Evolutionary conservation across 257 asterid genomes (phyloP).

Genomic region (Osmanthus fragrans): DNA sequence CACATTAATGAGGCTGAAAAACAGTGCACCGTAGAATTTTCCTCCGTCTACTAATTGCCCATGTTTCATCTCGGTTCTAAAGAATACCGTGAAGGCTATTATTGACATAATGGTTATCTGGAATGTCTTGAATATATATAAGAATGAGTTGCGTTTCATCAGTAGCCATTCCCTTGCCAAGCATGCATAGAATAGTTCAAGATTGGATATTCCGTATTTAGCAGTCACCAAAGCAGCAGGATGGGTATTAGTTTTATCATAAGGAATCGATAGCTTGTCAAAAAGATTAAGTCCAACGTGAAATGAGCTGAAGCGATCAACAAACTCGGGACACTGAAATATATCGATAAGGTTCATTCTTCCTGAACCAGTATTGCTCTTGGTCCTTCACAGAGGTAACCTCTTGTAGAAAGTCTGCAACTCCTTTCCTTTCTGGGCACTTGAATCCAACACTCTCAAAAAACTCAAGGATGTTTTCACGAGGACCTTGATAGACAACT

Average conservation of each 20-base stretch:
- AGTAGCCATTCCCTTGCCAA: conserved; percentile 54
- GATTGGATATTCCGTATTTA: conserved; percentile 52
- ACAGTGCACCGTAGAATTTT: conserved; percentile 52
- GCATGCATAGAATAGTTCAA: conserved; percentile 47
- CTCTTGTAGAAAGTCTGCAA: conserved; percentile 60
- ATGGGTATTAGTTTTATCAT: conserved; percentile 38
- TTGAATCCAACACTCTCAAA: conserved; percentile 51
- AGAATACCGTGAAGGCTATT: conserved; percentile 51
- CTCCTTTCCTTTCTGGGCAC: conserved; percentile 63
- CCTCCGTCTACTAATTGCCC: conserved; percentile 44
- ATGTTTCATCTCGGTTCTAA: conserved; percentile 50
- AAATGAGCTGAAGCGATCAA: conserved; percentile 37
- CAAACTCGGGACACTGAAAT: conserved; percentile 46
- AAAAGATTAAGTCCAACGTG: conserved; percentile 41
- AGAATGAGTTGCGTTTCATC: conserved; percentile 50
- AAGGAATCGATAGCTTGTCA: conserved; percentile 42
- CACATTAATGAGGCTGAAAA: conserved; percentile 51
- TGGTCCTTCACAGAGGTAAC: conserved; percentile 57
- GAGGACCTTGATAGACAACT: conserved; percentile 54
- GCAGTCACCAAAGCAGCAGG: conserved; percentile 58
- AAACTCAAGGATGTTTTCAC: conserved; percentile 43
- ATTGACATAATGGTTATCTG: conserved; percentile 57
- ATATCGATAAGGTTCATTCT: conserved; percentile 40
- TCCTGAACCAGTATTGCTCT: conserved; percentile 54
- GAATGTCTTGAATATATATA: conserved; percentile 54